Percentiles rank a stretch among this genome's conserved stretches.
These are phyloP conservation scores for Starmerella etchellsii DNA, from an alignment of 805 yeast species.

Conservation along the genomic window DNA sequence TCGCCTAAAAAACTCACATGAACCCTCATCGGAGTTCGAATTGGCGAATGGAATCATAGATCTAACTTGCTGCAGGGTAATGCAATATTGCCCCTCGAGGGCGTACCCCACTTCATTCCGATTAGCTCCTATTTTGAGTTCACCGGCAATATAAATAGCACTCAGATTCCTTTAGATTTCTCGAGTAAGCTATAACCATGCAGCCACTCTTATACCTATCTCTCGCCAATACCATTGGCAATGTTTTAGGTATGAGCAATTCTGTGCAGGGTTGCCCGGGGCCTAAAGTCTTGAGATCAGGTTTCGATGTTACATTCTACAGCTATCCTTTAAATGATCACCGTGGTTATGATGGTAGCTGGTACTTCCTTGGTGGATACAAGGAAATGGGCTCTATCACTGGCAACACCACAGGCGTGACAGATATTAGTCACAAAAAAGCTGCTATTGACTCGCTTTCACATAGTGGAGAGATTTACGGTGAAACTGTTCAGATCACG, in stretches of 20 bases:
- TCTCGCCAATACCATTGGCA: not conserved
- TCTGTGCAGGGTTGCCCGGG: slow-evolving; percentile 2
- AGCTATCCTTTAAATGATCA: not conserved
- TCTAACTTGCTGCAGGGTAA: too few relatives aligned
- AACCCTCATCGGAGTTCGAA: too few relatives aligned
- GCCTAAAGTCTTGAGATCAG: not conserved
- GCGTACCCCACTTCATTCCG: too few relatives aligned
- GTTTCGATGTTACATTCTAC: slow-evolving; percentile 1
- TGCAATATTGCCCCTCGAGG: too few relatives aligned
- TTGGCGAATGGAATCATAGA: too few relatives aligned
- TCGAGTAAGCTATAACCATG: too few relatives aligned
- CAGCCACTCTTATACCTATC: too few relatives aligned
- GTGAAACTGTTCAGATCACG: not conserved
- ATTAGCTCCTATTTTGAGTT: too few relatives aligned
- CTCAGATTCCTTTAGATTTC: too few relatives aligned
- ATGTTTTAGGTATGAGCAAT: not conserved
- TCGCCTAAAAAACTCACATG: too few relatives aligned
- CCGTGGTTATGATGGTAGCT: not conserved
- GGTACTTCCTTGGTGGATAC: not conserved
- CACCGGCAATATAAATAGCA: too few relatives aligned
- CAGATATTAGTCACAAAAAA: not conserved
- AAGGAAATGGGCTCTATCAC: not conserved
- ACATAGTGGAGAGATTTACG: not conserved
- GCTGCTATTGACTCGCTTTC: not conserved
- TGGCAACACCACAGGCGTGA: not conserved